Conservation (phyloP, 2,329 filamentous ascomycete species). For the Parascedosporium putredinis region DNA sequence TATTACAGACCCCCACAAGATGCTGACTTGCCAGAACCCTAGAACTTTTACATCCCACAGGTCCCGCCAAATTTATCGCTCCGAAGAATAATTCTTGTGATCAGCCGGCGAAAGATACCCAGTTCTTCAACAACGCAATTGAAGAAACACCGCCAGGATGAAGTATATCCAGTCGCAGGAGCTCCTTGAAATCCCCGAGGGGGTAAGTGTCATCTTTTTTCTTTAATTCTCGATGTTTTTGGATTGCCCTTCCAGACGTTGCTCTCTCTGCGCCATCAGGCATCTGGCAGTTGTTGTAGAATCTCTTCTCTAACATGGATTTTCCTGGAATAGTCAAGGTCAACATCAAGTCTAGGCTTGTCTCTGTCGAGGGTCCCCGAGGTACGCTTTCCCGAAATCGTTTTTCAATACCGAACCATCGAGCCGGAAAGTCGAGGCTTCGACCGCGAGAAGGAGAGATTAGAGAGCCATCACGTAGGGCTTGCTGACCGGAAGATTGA, state of each 20-base stretch:
- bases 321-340: slow-evolving; percentile 67
- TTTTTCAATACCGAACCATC: not conserved
- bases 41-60: slow-evolving; percentile 35
- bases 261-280: too few relatives aligned
- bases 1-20: slow-evolving; percentile 13
- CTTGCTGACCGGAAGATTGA: slow-evolving; percentile 2
- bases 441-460: slow-evolving; percentile 6
- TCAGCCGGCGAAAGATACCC: slow-evolving; percentile 23
- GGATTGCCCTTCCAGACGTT: too few relatives aligned
- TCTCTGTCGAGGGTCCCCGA: slow-evolving; percentile 95
- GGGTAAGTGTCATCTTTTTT: slow-evolving; percentile 33
- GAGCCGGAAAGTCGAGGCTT: not conserved
- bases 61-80: slow-evolving; percentile 20
- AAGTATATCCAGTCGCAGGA: slow-evolving; percentile 99
- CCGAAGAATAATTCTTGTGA: slow-evolving; percentile 25
- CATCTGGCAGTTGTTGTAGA: too few relatives aligned
- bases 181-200: slow-evolving; percentile 88
- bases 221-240: too few relatives aligned
- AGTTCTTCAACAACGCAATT: slow-evolving; percentile 17
- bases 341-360: slow-evolving; percentile 88
- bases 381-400: slow-evolving; percentile 39
- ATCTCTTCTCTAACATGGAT: slow-evolving; percentile 18
- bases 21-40: slow-evolving; percentile 20
- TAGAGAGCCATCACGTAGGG: slow-evolving; percentile 5
- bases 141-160: slow-evolving; percentile 62